Conservation (phyloP, 306 rosid genomes). For the Begonia masoniana region DNA sequence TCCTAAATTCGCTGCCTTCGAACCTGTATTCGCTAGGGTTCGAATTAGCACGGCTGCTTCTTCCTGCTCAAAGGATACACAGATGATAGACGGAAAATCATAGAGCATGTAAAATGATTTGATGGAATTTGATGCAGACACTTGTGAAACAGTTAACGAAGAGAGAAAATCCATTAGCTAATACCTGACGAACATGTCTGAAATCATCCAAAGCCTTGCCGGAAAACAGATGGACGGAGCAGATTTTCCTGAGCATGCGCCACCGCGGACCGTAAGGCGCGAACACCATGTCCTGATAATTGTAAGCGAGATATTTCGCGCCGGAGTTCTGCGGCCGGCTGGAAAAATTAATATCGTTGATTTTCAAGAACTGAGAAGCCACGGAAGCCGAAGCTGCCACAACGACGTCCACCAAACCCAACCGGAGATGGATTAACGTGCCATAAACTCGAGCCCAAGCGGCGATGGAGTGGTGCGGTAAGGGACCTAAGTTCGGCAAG, state of each 20-base stretch:
- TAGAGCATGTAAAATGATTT: no score
- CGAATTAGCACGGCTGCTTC: slow-evolving; percentile 31
- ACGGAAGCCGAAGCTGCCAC: slow-evolving; percentile 64
- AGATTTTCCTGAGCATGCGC: slow-evolving; percentile 65
- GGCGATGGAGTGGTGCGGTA: slow-evolving; percentile 65
- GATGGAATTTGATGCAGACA: no score
- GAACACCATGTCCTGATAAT: slow-evolving; percentile 69
- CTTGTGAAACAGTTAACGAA: no score
- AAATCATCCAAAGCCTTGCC: slow-evolving; percentile 62
- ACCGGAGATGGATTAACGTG: slow-evolving; percentile 60
- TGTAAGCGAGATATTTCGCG: slow-evolving; percentile 52
- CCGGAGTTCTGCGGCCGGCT: slow-evolving; percentile 81
- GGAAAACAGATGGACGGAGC: slow-evolving; percentile 70
- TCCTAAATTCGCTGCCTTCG: slow-evolving; percentile 29
- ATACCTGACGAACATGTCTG: slow-evolving; percentile 49
- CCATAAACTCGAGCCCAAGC: slow-evolving; percentile 43
- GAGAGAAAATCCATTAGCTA: no score
- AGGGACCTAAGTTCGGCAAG: slow-evolving; percentile 54
- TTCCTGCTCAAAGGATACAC: slow-evolving; percentile 22
- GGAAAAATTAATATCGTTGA: slow-evolving; percentile 43
- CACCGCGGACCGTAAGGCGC: slow-evolving; percentile 73
- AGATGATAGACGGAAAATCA: no score
- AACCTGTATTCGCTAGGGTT: slow-evolving; percentile 23
- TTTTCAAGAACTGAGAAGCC: slow-evolving; percentile 57
- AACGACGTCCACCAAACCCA: slow-evolving; percentile 47